Evolutionary conservation across 768 basidiomycete genomes (phyloP).

Genomic region (Suillus occidentalis): DNA sequence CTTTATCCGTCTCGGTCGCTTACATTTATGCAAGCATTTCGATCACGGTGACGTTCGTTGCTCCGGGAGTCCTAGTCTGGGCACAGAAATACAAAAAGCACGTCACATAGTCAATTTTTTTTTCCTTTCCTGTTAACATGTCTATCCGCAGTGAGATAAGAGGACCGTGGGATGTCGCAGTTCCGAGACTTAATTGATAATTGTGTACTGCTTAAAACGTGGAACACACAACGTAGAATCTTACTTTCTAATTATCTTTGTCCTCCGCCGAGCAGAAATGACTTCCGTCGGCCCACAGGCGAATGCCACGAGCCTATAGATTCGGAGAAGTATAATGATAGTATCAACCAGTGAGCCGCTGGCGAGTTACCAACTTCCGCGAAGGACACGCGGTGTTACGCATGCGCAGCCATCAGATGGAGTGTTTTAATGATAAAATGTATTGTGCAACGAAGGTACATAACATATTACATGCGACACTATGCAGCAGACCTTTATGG

Average conservation of each 20-base stretch:
- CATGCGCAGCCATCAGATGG: slow-evolving; percentile 4
- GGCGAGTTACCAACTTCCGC: not conserved
- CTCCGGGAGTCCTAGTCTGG: slow-evolving; percentile 77
- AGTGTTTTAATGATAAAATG: slow-evolving; percentile 14
- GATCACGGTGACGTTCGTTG: slow-evolving; percentile 63
- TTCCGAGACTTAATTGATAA: slow-evolving; percentile 61
- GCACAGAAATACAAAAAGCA: slow-evolving; percentile 88
- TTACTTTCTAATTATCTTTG: slow-evolving; percentile 12
- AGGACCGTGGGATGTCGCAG: slow-evolving; percentile 89
- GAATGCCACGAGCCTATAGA: not conserved
- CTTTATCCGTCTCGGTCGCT: slow-evolving; percentile 56
- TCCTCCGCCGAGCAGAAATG: slow-evolving; percentile 23
- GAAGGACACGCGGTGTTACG: slow-evolving; percentile 7
- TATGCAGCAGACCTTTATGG: slow-evolving; percentile 33
- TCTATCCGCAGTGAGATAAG: slow-evolving; percentile 71
- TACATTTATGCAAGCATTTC: slow-evolving; percentile 52
- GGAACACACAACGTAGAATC: slow-evolving; percentile 29
- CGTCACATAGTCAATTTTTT: slow-evolving; percentile 29
- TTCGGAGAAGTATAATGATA: not conserved
- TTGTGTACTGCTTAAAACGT: slow-evolving; percentile 22
- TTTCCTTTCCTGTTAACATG: slow-evolving; percentile 13
- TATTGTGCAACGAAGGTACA: slow-evolving; percentile 29
- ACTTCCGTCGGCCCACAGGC: slow-evolving; percentile 33
- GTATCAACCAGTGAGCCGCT: slow-evolving; percentile 2
- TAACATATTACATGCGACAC: slow-evolving; percentile 40